Evolutionary conservation across 371 early-diverging fungal genomes (phyloP).

Genomic region (Nematocida major): DNA sequence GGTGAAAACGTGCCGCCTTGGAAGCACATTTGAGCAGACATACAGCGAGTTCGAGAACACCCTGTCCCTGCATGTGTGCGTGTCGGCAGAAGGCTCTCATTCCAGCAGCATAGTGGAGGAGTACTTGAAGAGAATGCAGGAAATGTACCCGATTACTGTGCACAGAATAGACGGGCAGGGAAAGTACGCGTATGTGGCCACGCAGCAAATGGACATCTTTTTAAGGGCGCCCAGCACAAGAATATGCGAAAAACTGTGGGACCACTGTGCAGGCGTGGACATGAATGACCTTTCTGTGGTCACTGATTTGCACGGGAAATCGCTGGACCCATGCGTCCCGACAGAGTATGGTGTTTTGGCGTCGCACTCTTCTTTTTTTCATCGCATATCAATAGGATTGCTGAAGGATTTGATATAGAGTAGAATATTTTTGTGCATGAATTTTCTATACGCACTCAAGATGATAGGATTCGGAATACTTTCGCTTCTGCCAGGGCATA

Average conservation of each 20-base stretch:
- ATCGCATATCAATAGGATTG: neutral
- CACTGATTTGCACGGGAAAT: slow-evolving; percentile 8
- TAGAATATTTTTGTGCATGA: neutral
- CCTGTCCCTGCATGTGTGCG: neutral
- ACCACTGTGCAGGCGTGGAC: slow-evolving; percentile 44
- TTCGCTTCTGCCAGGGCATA: too few relatives aligned
- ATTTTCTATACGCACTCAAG: neutral
- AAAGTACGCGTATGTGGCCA: slow-evolving; percentile 37
- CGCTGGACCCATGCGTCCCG: neutral
- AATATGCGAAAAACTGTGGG: slow-evolving; percentile 39
- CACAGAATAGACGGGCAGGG: slow-evolving; percentile 26
- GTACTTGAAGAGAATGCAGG: neutral
- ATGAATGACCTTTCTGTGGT: neutral
- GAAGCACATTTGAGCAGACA: neutral
- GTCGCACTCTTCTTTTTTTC: neutral
- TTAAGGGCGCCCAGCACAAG: neutral
- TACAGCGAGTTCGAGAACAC: neutral
- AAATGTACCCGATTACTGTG: neutral
- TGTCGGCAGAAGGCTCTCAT: slow-evolving; percentile 22
- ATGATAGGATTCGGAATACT: neutral
- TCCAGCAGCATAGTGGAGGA: neutral
- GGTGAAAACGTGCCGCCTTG: neutral
- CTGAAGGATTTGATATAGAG: neutral
- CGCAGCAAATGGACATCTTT: slow-evolving; percentile 19
- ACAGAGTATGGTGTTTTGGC: slow-evolving; percentile 32